Evolutionary conservation across 2,329 filamentous ascomycete genomes (phyloP).

Genomic region (Cadophora gregata): DNA sequence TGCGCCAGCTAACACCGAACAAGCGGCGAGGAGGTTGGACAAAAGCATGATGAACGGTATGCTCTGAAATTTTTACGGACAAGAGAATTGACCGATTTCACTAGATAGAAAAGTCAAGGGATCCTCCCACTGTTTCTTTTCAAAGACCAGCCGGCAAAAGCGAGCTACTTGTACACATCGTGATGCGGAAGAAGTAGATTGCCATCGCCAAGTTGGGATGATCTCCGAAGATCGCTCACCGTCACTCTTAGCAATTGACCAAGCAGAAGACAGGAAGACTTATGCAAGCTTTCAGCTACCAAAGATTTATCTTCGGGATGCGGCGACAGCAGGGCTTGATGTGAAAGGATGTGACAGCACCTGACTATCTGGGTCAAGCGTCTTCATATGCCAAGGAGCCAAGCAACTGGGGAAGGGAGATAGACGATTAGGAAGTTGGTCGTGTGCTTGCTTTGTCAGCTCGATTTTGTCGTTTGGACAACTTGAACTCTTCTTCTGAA

Average conservation of each 20-base stretch:
- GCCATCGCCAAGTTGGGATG: not conserved
- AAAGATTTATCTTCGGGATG: conserved; percentile 5
- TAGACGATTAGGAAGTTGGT: conserved; percentile 9
- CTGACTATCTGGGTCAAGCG: conserved; percentile 5
- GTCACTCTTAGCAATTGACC: not conserved
- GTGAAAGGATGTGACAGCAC: conserved; percentile 4
- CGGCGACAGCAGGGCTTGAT: conserved; percentile 2
- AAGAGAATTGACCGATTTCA: not conserved
- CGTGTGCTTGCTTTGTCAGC: conserved; percentile 9
- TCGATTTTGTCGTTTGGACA: not conserved
- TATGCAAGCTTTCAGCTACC: not conserved
- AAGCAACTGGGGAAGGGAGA: not conserved
- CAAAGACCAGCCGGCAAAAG: not conserved
- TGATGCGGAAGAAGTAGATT: not conserved
- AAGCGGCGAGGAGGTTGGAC: not conserved
- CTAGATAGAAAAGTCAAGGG: not conserved
- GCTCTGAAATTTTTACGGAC: not conserved
- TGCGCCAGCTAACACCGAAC: not conserved
- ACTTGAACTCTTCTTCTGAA: not conserved
- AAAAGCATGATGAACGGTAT: not conserved
- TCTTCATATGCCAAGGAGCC: not conserved
- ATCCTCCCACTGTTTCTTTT: not conserved
- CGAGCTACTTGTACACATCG: conserved; percentile 2
- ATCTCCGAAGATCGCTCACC: not conserved
- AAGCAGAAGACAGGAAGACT: not conserved